These are phyloP conservation scores for Melaleuca alternifolia DNA, from an alignment of 345 rosid species.

Conservation along the genomic window DNA sequence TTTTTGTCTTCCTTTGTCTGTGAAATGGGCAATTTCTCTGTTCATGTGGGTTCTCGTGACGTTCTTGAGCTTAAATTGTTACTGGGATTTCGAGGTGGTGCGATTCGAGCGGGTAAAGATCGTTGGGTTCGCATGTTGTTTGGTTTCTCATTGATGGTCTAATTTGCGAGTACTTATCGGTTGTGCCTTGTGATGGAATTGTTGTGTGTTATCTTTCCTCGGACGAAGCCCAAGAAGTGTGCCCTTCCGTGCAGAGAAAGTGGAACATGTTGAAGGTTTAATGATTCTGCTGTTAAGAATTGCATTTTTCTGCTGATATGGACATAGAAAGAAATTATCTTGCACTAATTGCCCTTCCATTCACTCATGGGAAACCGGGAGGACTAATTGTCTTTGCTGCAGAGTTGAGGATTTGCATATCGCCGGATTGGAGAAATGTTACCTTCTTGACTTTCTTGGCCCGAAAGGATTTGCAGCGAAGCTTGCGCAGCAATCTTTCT, in stretches of 20 bases:
- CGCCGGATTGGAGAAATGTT: slow-evolving; percentile 48
- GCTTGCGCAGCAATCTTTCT: slow-evolving; percentile 18
- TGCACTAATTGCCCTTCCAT: not conserved
- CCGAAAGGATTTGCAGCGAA: slow-evolving; percentile 36
- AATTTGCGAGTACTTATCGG: not conserved
- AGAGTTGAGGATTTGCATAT: slow-evolving; percentile 45
- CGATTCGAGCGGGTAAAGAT: not conserved
- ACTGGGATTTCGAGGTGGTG: not conserved
- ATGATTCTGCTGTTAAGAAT: not conserved
- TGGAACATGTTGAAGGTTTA: not conserved
- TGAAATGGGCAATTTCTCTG: not conserved
- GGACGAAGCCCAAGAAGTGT: not conserved
- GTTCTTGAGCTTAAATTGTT: not conserved
- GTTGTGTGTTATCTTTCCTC: not conserved
- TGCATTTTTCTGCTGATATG: not conserved
- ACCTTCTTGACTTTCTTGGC: slow-evolving; percentile 63
- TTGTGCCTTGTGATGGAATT: not conserved
- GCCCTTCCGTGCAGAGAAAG: not conserved
- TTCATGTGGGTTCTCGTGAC: not conserved
- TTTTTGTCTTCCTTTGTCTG: not conserved
- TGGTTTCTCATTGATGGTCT: not conserved
- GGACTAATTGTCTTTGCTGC: not conserved
- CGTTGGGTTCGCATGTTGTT: not conserved
- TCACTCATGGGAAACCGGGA: not conserved
- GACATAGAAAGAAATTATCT: not conserved